Evolutionary conservation across 2,329 filamentous ascomycete genomes (phyloP), one percentile per base, ranked within the genome.

Genomic region (Ascochyta pisi): DNA sequence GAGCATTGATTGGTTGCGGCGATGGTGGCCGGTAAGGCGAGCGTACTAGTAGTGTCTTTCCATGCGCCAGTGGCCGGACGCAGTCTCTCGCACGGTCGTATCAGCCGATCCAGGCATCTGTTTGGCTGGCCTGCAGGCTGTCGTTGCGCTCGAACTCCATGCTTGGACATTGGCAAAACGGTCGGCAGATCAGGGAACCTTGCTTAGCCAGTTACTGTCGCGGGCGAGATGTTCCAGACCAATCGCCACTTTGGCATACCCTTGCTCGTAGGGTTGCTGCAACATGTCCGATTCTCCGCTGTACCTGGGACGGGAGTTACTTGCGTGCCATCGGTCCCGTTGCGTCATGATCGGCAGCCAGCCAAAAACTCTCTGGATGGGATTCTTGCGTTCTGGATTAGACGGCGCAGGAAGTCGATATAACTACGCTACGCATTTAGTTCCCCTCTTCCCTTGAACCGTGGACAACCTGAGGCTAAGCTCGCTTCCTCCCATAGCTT

Each of bases 261-360:
- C 31, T 51, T 47, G 24, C 42, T 45, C 42, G 12, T 10, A 40
- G 34, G 12, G 24, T 19, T 47, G 42, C 38, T 47, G 43, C 42
- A 42, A 39, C 15, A 23, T 34, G 31, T 23, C 41, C 45, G 27
- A 35, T 27, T 31, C 22, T 43, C 27, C 19, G 35, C 16, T 39
- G 27, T 49, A 19, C 31, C 35, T 42, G 41, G 29, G n/a, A 34
- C 34, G 13, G 16, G 34, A 26, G 4, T 29, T 44, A 10, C 37
- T 31, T 46, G 22, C 41, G 42, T 38, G 40, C 37, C 40, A 46
- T 56, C 41, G 22, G 34, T 44, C 31, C 23, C 22, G 33, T 47
- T 56, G 37, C 42, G 33, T 56, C 53, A 48, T 48, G 47, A 43
- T 51, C 43, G 51, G 53, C 47, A 33, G 31, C 42, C 53, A 39